Base-by-base conservation (phyloP, 1,284 basidiomycete genomes). In the Microbotryum silenes-acaulis region DNA sequence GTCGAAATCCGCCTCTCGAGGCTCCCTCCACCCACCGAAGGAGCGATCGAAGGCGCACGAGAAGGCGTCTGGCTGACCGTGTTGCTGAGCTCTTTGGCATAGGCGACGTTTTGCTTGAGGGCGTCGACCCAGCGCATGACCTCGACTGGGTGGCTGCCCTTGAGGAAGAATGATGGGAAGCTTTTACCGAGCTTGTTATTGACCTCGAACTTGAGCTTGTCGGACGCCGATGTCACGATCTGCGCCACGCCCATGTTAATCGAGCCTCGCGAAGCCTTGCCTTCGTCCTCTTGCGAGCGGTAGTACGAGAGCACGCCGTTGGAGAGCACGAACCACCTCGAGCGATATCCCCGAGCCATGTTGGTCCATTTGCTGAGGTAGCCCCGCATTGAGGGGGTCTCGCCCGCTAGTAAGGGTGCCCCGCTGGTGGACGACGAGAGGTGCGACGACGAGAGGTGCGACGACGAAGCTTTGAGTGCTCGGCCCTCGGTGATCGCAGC, bases 271-370 rank as follows among this genome's bases (percentile, higher is more conserved):
- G 86, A 87, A 1, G 91, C 85, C 44, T 93, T 79, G 12, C 83
- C 83, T 76, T 97, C 92, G 72, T 97, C 94, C 66, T 92, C 91
- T 71, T 92, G 89, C 71, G 88, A 87, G 44, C 89, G 87, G 73
- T 91, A 94, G 74, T 94, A 62, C 18, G 70, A 71, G 20, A 65
- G 63, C 23, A 64, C 57, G 52, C 71, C 94, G 64, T 89, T 84
- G 70, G 89, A 85, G 46, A 97, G 81, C 0, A 97, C 91, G 72
- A 97, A 96, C 91, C 93, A 97, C 0, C 94, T 81, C 0, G 88
- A 88, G 70, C 86, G 87, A 76, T 93, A 97, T 0, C 94, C 92
- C 69, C 85, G 84, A 0, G 90, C 90, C 47, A 93, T 85, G 70
- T 93, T 94, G 6, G 87, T 86, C 74, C 91, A 94, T 76, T 94